phyloP scores from a whole-genome alignment of 345 rosid species.

The Durio zibethinus region DNA sequence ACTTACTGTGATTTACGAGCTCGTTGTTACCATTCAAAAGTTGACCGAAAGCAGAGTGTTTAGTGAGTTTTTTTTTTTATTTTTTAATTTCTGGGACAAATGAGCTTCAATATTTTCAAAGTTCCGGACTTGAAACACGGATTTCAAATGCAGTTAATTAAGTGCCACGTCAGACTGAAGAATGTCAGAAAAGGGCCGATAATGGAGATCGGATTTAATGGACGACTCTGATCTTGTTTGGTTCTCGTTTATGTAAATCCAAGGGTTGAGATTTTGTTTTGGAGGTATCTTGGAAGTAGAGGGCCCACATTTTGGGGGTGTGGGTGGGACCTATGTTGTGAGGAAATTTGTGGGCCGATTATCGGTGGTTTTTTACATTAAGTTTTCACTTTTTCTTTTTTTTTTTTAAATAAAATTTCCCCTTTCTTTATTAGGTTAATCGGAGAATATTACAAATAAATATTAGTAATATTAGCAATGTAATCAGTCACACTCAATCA shows the following conservation, averaged over 20 bases:
- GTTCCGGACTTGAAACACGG: conserved; percentile 64
- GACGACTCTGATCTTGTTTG: conserved; percentile 43
- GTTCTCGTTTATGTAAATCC: background rate
- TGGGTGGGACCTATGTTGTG: background rate
- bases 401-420: too few species aligned
- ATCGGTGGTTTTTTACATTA: too few species aligned
- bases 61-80: background rate
- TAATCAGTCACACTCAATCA: too few species aligned
- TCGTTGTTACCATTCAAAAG: conserved; percentile 4
- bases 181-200: background rate
- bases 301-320: background rate
- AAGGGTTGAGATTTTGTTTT: background rate
- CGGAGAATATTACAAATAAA: too few species aligned
- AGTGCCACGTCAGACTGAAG: conserved; percentile 45
- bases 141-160: conserved; percentile 59
- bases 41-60: background rate
- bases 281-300: conserved; percentile 15
- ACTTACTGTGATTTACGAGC: conserved; percentile 28
- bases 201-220: conserved; percentile 6
- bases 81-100: background rate
- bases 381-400: too few species aligned
- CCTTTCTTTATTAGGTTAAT: too few species aligned
- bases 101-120: background rate
- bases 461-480: too few species aligned
- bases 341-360: background rate